Conservation (phyloP, 345 rosid genomes). For the Corchorus olitorius region DNA sequence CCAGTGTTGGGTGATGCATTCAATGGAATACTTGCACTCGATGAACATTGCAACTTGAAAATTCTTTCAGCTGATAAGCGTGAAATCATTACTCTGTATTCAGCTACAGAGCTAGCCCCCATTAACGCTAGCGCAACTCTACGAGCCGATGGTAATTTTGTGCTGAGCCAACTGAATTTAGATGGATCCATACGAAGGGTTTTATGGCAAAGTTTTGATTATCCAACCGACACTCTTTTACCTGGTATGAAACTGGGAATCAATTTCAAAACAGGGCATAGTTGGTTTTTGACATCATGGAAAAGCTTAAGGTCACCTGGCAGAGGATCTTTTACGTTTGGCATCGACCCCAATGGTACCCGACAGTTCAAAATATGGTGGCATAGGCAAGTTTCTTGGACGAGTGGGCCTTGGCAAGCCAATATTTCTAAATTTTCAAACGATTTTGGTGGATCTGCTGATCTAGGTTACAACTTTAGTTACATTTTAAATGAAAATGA, state of each 20-base stretch:
- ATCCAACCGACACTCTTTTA: constrained; percentile 41
- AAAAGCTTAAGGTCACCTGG: constrained; percentile 14
- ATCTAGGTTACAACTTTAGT: not conserved
- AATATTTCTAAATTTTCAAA: not conserved
- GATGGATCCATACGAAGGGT: constrained; percentile 28
- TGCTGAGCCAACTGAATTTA: constrained; percentile 32
- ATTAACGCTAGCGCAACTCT: constrained; percentile 36
- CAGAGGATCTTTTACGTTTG: constrained; percentile 28
- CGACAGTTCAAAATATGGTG: constrained; percentile 27
- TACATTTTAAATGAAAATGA: constrained; percentile 32
- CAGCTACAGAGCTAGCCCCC: constrained; percentile 2
- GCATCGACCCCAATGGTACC: constrained; percentile 29
- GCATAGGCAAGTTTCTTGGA: constrained; percentile 28
- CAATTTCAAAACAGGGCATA: constrained; percentile 31
- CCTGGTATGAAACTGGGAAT: constrained; percentile 56
- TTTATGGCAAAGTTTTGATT: constrained; percentile 49
- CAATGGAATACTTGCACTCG: constrained; percentile 29
- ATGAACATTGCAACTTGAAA: constrained; percentile 32
- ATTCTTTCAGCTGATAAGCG: constrained; percentile 23
- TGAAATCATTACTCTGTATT: constrained; percentile 17
- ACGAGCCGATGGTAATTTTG: constrained; percentile 40
- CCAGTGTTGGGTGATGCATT: constrained; percentile 8
- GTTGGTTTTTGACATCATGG: constrained; percentile 40
- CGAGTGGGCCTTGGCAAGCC: constrained; percentile 23
- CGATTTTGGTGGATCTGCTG: no score